Evolutionary conservation across 192 early-diverging fungal genomes (phyloP).

Genomic region (Coemansia sp.): DNA sequence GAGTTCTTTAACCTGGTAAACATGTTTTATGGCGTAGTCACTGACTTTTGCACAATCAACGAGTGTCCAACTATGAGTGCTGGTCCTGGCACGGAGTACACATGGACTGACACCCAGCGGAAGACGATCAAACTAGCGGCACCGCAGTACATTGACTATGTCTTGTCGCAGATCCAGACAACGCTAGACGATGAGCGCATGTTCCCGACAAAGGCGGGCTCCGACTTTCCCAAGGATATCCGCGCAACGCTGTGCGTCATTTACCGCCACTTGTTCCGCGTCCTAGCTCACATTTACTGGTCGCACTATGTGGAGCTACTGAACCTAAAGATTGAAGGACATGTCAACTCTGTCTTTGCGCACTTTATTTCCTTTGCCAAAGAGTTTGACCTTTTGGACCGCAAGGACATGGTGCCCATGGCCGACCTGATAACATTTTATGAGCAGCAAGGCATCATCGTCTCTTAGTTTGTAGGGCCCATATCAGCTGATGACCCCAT

Average conservation of each 20-base stretch:
- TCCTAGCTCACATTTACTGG: constrained; percentile 95
- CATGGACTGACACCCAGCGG: constrained; percentile 86
- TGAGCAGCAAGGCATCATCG: constrained; percentile 48
- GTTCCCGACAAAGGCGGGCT: constrained; percentile 93
- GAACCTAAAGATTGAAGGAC: constrained; percentile 79
- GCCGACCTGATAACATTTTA: constrained; percentile 70
- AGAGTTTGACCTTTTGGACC: constrained; percentile 93
- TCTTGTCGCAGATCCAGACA: constrained; percentile 84
- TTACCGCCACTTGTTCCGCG: constrained; percentile 83
- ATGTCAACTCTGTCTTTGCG: constrained; percentile 96
- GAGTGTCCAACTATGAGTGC: constrained; percentile 87
- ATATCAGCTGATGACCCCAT: constrained; percentile 12
- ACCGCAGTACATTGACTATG: constrained; percentile 95
- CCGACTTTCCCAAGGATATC: constrained; percentile 87
- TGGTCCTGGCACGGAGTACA: constrained; percentile 82
- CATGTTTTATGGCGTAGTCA: constrained; percentile 86
- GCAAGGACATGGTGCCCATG: constrained; percentile 86
- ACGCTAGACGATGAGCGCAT: constrained; percentile 85
- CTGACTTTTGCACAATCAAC: constrained; percentile 83
- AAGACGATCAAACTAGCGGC: constrained; percentile 86
- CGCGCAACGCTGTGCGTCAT: constrained; percentile 67
- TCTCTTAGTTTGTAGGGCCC: not conserved
- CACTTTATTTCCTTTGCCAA: constrained; percentile 91
- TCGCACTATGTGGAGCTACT: constrained; percentile 86
- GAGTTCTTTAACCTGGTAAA: constrained; percentile 95